These are phyloP conservation scores for Wickerhamiella cacticola DNA, from an alignment of 805 yeast genomes.

Conservation along the genomic window DNA sequence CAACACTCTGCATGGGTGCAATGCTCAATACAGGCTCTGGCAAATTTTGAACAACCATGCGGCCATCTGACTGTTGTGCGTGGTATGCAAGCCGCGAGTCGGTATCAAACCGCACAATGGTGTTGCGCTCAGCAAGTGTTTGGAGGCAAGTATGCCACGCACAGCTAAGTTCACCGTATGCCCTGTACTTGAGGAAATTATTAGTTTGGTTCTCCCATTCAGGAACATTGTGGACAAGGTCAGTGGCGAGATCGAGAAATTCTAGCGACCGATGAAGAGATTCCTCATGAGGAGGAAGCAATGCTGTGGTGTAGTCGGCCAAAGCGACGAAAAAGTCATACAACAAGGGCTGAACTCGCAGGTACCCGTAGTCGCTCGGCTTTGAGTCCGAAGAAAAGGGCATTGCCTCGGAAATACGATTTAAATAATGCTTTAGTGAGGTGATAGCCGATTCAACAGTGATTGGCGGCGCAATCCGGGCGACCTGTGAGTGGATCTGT, in stretches of 20 bases:
- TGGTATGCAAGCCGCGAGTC: slow-evolving; percentile 20
- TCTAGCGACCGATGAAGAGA: slow-evolving; percentile 43
- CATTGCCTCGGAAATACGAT: slow-evolving; percentile 36
- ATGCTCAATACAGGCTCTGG: slow-evolving; percentile 6
- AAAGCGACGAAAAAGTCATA: slow-evolving; percentile 59
- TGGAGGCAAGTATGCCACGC: slow-evolving; percentile 36
- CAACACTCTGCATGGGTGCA: slow-evolving; percentile 4
- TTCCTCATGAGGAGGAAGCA: slow-evolving; percentile 57
- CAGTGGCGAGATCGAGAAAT: slow-evolving; percentile 51
- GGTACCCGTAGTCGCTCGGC: slow-evolving; percentile 61
- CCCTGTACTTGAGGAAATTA: slow-evolving; percentile 36
- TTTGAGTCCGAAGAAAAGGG: slow-evolving; percentile 64
- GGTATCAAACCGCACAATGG: slow-evolving; percentile 4
- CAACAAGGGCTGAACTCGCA: slow-evolving; percentile 55
- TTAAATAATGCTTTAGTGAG: slow-evolving; percentile 38
- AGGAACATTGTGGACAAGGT: slow-evolving; percentile 52
- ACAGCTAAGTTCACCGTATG: slow-evolving; percentile 48
- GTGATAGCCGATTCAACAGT: slow-evolving; percentile 41
- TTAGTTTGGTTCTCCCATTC: slow-evolving; percentile 41
- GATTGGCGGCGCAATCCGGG: slow-evolving; percentile 44
- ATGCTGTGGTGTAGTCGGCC: slow-evolving; percentile 61
- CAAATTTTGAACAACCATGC: slow-evolving; percentile 14
- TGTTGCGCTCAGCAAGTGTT: slow-evolving; percentile 11
- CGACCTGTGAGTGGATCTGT: slow-evolving; percentile 42
- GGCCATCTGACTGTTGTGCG: slow-evolving; percentile 18